Base-by-base conservation (phyloP, 495 filamentous ascomycete genomes). In the Parmelia sp. region DNA sequence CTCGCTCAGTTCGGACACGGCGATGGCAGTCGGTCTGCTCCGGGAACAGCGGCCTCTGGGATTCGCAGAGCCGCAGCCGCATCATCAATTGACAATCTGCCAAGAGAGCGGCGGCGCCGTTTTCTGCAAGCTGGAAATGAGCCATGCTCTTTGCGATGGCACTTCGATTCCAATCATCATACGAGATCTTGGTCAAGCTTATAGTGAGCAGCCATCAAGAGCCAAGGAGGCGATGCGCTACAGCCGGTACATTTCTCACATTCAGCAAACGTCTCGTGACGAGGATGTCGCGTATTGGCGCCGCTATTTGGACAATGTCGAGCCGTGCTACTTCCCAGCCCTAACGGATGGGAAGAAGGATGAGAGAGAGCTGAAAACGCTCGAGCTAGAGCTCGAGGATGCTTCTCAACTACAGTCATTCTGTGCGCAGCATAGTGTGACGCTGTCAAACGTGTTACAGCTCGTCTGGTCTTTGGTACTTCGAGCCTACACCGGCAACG, bases 401-500 rank as follows among this genome's bases (percentile, higher is more conserved):
- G 19, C 42, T 17, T 25, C 33, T 33, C 53, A 53, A 21, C n/a
- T 73, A n/a, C 66, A 66, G 3, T 45, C 61, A 4, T 77, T 78
- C 62, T 78, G 76, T 64, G 69, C 70, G 14, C 23, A 58, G 51
- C 60, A 69, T 12, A 47, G 60, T 31, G 58, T 74, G 12, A 74
- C 75, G 9, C 62, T 83, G 23, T 65, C 73, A 14, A 75, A 69
- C 40, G 64, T 74, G 42, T 75, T 83, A 11, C 74, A 86, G 33
- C 74, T 82, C 36, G 82, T 77, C 11, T 87, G 85, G 85, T 80
- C 80, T 6, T 70, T 86, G 15, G 79, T 85, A 0, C 74, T 87
- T 10, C 75, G 77, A 37, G 70, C 70, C 14, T 83, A 83, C 66
- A 83, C 81, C 1, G 74, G 72, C 1, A 79, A 77, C 6, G 76